These are phyloP conservation scores for Gaeumannomyces tritici DNA, from an alignment of 2,329 filamentous ascomycete species.

Conservation along the genomic window DNA sequence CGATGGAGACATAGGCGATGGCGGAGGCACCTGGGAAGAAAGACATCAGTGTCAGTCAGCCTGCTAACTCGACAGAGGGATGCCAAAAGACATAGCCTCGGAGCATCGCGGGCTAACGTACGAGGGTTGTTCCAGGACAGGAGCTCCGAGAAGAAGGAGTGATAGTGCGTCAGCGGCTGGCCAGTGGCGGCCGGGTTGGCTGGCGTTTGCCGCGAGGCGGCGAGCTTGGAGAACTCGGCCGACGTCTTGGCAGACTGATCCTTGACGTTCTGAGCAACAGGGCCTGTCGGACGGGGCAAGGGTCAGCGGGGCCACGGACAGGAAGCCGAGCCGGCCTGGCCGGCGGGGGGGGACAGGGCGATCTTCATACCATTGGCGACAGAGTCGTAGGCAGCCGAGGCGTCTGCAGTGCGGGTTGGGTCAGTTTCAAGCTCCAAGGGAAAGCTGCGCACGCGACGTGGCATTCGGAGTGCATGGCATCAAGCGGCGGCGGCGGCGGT, in stretches of 20 bases:
- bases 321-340: not conserved
- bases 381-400: constrained; percentile 36
- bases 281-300: constrained; percentile 29
- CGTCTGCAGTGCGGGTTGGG: constrained; percentile 24
- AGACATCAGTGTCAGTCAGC: not conserved
- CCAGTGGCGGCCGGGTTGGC: constrained; percentile 44
- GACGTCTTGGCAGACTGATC: constrained; percentile 45
- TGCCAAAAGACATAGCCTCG: not conserved
- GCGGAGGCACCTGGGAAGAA: constrained; percentile 46
- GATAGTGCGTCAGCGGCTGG: constrained; percentile 58
- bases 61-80: constrained; percentile 14
- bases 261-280: constrained; percentile 49
- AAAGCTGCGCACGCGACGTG: not conserved
- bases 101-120: constrained; percentile 25
- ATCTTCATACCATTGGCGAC: constrained; percentile 34
- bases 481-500: not conserved
- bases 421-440: not conserved
- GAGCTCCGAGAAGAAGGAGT: constrained; percentile 61
- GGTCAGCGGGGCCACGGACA: constrained; percentile 5
- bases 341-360: no score
- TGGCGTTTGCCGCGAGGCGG: constrained; percentile 46
- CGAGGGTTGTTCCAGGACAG: constrained; percentile 61
- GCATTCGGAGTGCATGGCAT: not conserved
- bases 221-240: constrained; percentile 47
- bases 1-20: constrained; percentile 50